A percentile compares a stretch with the other conserved stretches of the same genome.
Conservation (phyloP, 257 asterid genomes). For the Nicotiana sylvestris region DNA sequence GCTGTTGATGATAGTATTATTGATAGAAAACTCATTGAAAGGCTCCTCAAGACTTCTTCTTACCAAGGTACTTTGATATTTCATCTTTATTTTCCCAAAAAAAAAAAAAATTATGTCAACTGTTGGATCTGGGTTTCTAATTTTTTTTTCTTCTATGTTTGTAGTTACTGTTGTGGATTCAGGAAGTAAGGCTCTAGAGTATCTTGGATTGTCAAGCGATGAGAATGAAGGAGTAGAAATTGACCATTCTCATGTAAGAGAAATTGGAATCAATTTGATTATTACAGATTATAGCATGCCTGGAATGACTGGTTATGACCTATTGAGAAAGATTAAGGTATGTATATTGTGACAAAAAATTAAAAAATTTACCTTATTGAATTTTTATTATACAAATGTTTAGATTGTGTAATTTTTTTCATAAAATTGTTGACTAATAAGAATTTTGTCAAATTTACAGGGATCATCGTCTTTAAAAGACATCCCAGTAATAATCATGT, state of each 20-base stretch:
- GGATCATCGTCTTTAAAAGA: slow-evolving; percentile 38
- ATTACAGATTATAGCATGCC: slow-evolving; percentile 22
- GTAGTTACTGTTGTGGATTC: slow-evolving; percentile 63
- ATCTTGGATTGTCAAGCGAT: slow-evolving; percentile 43
- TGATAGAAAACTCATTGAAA: slow-evolving; percentile 58
- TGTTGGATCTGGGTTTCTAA: slow-evolving; percentile 11
- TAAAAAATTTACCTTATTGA: no score
- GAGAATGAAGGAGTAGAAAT: slow-evolving; percentile 13
- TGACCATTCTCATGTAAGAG: neutral
- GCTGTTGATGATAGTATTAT: slow-evolving; percentile 62
- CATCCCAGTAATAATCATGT: slow-evolving; percentile 64
- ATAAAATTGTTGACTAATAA: neutral
- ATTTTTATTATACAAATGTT: no score
- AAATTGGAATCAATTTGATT: slow-evolving; percentile 17
- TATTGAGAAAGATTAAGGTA: slow-evolving; percentile 13
- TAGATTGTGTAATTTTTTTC: no score
- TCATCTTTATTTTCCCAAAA: neutral
- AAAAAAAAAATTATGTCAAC: neutral
- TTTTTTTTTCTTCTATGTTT: slow-evolving; percentile 5
- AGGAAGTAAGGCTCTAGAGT: slow-evolving; percentile 50
- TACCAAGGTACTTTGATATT: slow-evolving; percentile 34
- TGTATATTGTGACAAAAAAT: neutral
- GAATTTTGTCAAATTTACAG: slow-evolving; percentile 12
- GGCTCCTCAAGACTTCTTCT: slow-evolving; percentile 52
- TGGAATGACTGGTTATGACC: slow-evolving; percentile 20